Percentiles rank a stretch among this genome's conserved stretches.
These are phyloP conservation scores for Pseudoturritis turrita DNA, from an alignment of 345 rosid species.

Conservation along the genomic window DNA sequence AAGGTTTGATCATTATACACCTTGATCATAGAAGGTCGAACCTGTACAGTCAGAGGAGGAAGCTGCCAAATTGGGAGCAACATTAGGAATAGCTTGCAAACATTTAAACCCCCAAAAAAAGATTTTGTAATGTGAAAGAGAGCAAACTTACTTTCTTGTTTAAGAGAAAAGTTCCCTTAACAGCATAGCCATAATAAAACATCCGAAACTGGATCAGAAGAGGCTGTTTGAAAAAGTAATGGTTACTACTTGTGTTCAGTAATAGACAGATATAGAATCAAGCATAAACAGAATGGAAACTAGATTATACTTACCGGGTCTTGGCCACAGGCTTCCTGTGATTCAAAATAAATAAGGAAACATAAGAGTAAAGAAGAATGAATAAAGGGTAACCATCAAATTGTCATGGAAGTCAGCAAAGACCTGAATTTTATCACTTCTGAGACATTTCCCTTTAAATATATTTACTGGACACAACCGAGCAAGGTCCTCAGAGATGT, in stretches of 20 bases:
- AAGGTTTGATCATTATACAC: conserved; percentile 38
- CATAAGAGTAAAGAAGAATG: neutral
- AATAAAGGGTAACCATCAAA: neutral
- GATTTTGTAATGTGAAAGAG: neutral
- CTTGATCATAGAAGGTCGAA: conserved; percentile 71
- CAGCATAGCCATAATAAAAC: conserved; percentile 59
- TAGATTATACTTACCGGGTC: conserved; percentile 35
- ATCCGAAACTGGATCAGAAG: conserved; percentile 73
- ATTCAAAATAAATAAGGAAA: neutral
- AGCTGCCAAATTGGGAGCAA: conserved; percentile 38
- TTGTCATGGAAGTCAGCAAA: neutral
- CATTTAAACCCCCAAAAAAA: neutral
- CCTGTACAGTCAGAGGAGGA: conserved; percentile 40
- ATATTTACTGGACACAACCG: conserved; percentile 48
- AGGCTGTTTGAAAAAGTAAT: conserved; percentile 43
- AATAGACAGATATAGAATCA: neutral
- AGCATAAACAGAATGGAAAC: neutral
- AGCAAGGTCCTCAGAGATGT: conserved; percentile 73
- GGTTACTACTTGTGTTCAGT: conserved; percentile 2
- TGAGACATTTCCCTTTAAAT: conserved; percentile 28
- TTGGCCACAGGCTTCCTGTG: conserved; percentile 16
- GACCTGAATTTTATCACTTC: conserved; percentile 13
- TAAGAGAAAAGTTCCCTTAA: conserved; percentile 73
- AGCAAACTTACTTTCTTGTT: conserved; percentile 55
- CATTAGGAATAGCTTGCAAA: neutral